These are phyloP conservation scores for Angophora floribunda DNA, from an alignment of 345 rosid genomes.

Conservation along the genomic window DNA sequence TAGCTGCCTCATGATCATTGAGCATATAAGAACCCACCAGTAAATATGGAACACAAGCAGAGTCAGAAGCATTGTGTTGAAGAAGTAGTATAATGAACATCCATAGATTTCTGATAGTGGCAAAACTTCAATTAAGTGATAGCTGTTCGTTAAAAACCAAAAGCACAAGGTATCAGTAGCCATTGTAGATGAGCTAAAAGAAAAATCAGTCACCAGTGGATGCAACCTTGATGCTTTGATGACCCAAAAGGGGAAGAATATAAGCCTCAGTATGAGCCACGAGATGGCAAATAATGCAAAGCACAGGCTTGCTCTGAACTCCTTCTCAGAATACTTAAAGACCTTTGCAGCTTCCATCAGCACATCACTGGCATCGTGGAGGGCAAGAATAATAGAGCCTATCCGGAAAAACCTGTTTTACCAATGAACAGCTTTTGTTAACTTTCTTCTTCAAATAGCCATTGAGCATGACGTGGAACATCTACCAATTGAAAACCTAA, in stretches of 20 bases:
- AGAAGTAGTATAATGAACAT: slow-evolving; percentile 48
- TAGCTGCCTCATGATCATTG: slow-evolving; percentile 78
- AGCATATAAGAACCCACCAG: slow-evolving; percentile 92
- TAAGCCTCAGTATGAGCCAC: slow-evolving; percentile 79
- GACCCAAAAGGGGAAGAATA: slow-evolving; percentile 93
- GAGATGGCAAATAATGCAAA: slow-evolving; percentile 89
- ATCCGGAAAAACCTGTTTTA: slow-evolving; percentile 62
- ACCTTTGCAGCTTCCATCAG: slow-evolving; percentile 93
- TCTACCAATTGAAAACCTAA: not conserved
- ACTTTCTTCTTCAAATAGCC: not conserved
- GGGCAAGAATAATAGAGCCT: slow-evolving; percentile 75
- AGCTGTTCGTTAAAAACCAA: slow-evolving; percentile 19
- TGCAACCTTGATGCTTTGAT: slow-evolving; percentile 68
- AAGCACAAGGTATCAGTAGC: not conserved
- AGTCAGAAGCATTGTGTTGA: slow-evolving; percentile 83
- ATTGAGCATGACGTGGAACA: not conserved
- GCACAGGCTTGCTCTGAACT: slow-evolving; percentile 84
- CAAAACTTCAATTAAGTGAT: slow-evolving; percentile 30
- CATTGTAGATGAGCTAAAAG: not conserved
- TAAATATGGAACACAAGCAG: slow-evolving; percentile 88
- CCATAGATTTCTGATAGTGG: slow-evolving; percentile 32
- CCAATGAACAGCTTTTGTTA: not conserved
- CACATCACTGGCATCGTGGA: slow-evolving; percentile 91
- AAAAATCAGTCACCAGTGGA: not conserved
- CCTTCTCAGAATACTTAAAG: slow-evolving; percentile 74